Base-by-base conservation (phyloP, 371 early-diverging fungal species). In the Smittium culicis region DNA sequence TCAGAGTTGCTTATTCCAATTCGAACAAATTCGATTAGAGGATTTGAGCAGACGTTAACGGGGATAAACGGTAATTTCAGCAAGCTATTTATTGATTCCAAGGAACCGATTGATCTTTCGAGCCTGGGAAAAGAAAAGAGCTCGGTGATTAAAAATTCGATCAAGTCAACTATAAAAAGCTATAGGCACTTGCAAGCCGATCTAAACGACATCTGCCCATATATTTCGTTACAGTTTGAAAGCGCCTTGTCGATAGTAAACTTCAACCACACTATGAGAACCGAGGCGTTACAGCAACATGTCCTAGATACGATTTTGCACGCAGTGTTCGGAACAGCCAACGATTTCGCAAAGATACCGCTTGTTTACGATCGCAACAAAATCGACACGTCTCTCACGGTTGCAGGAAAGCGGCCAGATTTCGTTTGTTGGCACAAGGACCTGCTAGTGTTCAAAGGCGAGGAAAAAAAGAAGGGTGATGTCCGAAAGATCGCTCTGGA, bases 361-460 rank as follows among this genome's bases (percentile, higher is more conserved):
- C 45, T 57, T n/a, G 29, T 24, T 24, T 57, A 73, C 25, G 74
- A 76, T 65, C 68, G 76, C 24, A 76, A 77, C 31, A 70, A 71
- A 34, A 35, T 66, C 27, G 76, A 76, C 54, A n/a, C 33, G 2
- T 73, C 74, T 1, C 70, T 71, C 69, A 76, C 76, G 24, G 29
- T 61, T 27, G 2, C 30, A 14, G 55, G 35, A 29, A 30, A 58
- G 35, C 69, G 76, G 1, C 76, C 76, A 17, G 77, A 77, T 69
- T 76, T 70, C 29, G 61, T 77, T 34, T 56, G 69, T 57, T 29
- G 62, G 16, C 45, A 74, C 29, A 71, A 74, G 34, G 69, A 70
- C 8, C 68, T 66, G 69, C 67, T 76, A 8, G 76, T 77, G 8
- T 76, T 76, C 29, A 76, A 76, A 29, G 76, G 76, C 20, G 76